Evolutionary conservation across 352 stramenopile species (phyloP), one percentile per base, ranked within the genome.

Genomic region (Phytophthora tentaculata): DNA sequence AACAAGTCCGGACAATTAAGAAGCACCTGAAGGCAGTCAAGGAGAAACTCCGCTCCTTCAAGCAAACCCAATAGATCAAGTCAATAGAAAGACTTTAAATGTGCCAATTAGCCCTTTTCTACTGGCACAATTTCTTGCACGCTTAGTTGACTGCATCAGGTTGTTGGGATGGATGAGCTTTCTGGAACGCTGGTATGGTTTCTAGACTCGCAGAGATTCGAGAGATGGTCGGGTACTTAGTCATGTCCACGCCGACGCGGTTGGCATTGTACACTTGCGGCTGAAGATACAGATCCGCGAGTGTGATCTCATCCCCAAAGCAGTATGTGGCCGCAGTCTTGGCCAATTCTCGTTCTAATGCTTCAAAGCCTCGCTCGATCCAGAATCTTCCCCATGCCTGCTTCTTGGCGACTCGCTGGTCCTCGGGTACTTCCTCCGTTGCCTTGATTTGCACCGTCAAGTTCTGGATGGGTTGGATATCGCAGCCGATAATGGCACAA

Each of bases 241-340:
- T 60, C 74, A 98, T 89, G 69, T 98, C 90, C 24, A 98, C 84
- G 17, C 83, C 81, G 64, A 97, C 95, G 28, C 86, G 80, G 58
- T 86, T 80, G 48, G 92, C 95, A 70, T 98, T 98, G 84, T 97
- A 97, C 14, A 98, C 72, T 69, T 98, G 94, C 17, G 95, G 94
- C 55, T 97, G 77, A 22, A 98, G 73, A 67, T 87, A 97, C 20
- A 93, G 56, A 73, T 99, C 95, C 0, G 87, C 96, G 32, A 98
- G 72, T 24, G 93, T 97, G 37, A 96, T 69, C 16, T 64, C 63
- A 80, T 97, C 68, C 51, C 85, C 83, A 69, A 96, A 61, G 73
- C 87, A 88, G 81, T 90, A 94, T 65, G 57, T 74, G 53, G 81
- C 77, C 12, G 81, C 80, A 0, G 81, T 88, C 61, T 79, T 78